These are phyloP conservation scores for Trypanosomatidae sp. DNA, from an alignment of 208 protist species.

Conservation along the genomic window DNA sequence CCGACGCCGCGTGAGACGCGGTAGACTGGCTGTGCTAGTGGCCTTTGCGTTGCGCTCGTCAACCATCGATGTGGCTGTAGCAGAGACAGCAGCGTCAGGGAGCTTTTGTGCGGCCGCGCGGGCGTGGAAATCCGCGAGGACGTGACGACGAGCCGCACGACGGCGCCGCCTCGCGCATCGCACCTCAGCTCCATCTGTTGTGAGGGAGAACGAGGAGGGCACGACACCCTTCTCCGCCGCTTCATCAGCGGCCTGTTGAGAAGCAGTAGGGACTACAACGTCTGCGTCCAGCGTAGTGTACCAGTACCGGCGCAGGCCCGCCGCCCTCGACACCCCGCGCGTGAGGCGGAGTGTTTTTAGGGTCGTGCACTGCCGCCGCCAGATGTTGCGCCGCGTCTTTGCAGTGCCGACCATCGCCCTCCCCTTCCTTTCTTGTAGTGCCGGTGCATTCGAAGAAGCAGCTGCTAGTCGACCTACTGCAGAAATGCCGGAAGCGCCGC, in stretches of 20 bases:
- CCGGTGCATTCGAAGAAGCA: background rate
- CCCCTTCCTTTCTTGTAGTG: too few relatives aligned
- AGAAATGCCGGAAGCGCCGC: too few relatives aligned
- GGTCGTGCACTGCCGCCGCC: conserved; percentile 21
- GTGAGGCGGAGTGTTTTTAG: conserved; percentile 14
- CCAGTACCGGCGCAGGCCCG: conserved; percentile 24
- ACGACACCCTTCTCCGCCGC: too few relatives aligned
- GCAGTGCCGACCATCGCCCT: too few relatives aligned
- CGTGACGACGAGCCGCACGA: background rate
- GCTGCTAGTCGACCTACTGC: background rate
- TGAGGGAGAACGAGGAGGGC: too few relatives aligned
- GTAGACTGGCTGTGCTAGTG: too few relatives aligned
- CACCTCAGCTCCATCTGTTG: too few relatives aligned
- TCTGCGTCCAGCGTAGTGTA: conserved; percentile 6
- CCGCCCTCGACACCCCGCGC: conserved; percentile 12
- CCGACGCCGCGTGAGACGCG: conserved; percentile 8
- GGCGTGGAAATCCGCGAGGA: too few relatives aligned
- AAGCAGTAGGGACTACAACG: background rate
- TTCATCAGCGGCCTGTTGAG: too few relatives aligned
- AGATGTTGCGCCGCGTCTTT: conserved; percentile 7
- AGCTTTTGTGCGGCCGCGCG: background rate
- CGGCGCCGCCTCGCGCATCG: too few relatives aligned
- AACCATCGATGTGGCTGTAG: background rate
- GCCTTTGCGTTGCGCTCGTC: background rate
- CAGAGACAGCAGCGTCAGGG: background rate